Percentiles rank a stretch among this genome's conserved stretches.
phyloP scores from a whole-genome alignment of 140 eudicot genomes.

The Stevia rebaudiana region DNA sequence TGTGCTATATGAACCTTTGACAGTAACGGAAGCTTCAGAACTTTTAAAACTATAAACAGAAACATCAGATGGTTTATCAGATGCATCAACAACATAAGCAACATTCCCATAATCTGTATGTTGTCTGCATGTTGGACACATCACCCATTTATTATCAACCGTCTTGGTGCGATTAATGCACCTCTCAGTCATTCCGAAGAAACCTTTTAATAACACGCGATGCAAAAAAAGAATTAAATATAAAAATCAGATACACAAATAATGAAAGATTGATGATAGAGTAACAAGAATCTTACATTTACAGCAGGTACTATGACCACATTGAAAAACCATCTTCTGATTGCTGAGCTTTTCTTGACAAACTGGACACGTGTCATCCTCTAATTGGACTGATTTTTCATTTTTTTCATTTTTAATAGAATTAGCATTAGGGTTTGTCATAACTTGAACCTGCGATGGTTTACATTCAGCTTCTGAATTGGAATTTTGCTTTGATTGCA shows the following conservation, averaged over 20 bases:
- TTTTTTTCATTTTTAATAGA: slow-evolving; percentile 27
- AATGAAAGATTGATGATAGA: slow-evolving; percentile 5
- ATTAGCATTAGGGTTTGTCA: slow-evolving; percentile 14
- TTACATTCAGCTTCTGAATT: slow-evolving; percentile 25
- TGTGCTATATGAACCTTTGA: slow-evolving; percentile 92
- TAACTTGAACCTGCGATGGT: slow-evolving; percentile 29
- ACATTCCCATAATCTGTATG: slow-evolving; percentile 55
- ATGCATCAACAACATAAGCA: slow-evolving; percentile 77
- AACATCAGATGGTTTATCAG: slow-evolving; percentile 18
- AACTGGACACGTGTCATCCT: slow-evolving; percentile 67
- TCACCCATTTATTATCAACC: slow-evolving; percentile 53
- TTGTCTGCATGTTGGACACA: slow-evolving; percentile 93
- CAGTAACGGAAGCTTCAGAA: slow-evolving; percentile 55
- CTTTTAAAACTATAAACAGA: slow-evolving; percentile 25
- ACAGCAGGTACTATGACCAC: slow-evolving; percentile 88
- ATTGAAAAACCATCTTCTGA: slow-evolving; percentile 90
- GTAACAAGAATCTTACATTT: slow-evolving; percentile 59
- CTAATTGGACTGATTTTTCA: slow-evolving; percentile 26
- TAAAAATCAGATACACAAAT: not conserved
- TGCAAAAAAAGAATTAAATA: slow-evolving; percentile 2
- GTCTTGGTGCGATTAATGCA: slow-evolving; percentile 31
- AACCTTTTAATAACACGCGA: slow-evolving; percentile 41
- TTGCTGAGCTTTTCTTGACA: slow-evolving; percentile 75
- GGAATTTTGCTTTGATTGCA: slow-evolving; percentile 43
- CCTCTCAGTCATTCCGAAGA: slow-evolving; percentile 61